Conservation (phyloP, 2,329 filamentous ascomycete genomes). For the Xylariaceae sp. region DNA sequence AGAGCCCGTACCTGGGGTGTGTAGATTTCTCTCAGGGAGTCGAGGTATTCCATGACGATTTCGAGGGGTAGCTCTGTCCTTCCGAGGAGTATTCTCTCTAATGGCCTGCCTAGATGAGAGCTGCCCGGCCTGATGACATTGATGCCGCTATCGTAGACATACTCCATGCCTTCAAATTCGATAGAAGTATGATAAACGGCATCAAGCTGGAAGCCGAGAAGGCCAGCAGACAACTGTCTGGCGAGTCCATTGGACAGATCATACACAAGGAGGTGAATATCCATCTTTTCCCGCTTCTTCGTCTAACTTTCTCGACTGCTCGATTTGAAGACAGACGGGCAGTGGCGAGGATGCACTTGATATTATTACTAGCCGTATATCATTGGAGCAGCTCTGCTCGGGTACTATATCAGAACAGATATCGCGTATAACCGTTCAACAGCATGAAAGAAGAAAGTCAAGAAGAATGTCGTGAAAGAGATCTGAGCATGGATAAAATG, state of each 20-base stretch:
- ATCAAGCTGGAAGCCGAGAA: slow-evolving; percentile 65
- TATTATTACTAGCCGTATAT: no score
- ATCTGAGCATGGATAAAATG: no score
- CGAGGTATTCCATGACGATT: slow-evolving; percentile 80
- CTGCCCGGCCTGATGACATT: slow-evolving; percentile 75
- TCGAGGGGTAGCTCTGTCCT: slow-evolving; percentile 74
- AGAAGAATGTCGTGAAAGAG: no score
- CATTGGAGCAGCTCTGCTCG: no score
- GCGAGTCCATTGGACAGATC: slow-evolving; percentile 66
- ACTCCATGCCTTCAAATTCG: slow-evolving; percentile 79
- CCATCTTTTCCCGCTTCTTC: no score
- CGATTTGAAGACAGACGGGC: background rate
- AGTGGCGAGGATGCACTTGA: no score
- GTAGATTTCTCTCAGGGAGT: slow-evolving; percentile 78
- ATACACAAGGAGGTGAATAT: slow-evolving; percentile 74
- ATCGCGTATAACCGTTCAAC: no score
- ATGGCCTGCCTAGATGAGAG: slow-evolving; percentile 81
- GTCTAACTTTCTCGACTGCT: no score
- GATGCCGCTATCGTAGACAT: slow-evolving; percentile 84
- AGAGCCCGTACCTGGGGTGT: no score
- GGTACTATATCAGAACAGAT: no score
- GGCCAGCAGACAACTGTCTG: slow-evolving; percentile 49
- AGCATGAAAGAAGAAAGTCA: no score
- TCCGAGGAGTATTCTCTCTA: slow-evolving; percentile 73
- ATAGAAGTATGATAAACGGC: slow-evolving; percentile 95